phyloP scores from a whole-genome alignment of 1,139 yeast species.

The Waltiozyma sp. region DNA sequence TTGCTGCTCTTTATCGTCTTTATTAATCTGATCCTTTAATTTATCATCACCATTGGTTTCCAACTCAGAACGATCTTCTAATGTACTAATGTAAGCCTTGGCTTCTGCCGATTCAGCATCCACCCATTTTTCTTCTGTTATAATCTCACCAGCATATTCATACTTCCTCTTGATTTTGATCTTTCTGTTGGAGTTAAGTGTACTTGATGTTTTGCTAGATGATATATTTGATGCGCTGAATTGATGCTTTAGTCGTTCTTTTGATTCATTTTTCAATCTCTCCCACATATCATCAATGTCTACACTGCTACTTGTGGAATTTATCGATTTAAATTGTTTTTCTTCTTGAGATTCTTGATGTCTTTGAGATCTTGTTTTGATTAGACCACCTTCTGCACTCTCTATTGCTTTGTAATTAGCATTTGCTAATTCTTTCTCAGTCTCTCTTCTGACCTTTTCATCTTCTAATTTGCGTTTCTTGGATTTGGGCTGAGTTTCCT shows the following conservation, averaged over 20 bases:
- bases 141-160: slow-evolving; percentile 80
- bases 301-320: slow-evolving; percentile 12
- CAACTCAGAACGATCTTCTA: slow-evolving; percentile 17
- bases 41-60: background rate
- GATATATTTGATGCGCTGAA: slow-evolving; percentile 9
- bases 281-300: slow-evolving; percentile 48
- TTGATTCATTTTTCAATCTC: slow-evolving; percentile 21
- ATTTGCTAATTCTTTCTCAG: slow-evolving; percentile 23
- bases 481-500: background rate
- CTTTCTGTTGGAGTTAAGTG: slow-evolving; percentile 26
- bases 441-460: slow-evolving; percentile 8
- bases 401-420: slow-evolving; percentile 33
- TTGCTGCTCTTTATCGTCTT: background rate
- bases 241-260: slow-evolving; percentile 15
- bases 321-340: slow-evolving; percentile 20
- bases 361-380: slow-evolving; percentile 48
- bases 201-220: background rate
- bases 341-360: slow-evolving; percentile 16
- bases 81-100: slow-evolving; percentile 45
- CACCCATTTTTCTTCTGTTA: slow-evolving; percentile 70
- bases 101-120: slow-evolving; percentile 78
- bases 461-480: slow-evolving; percentile 6
- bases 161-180: slow-evolving; percentile 68
- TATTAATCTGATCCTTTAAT: slow-evolving; percentile 1
- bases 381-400: slow-evolving; percentile 40